Base-by-base conservation (phyloP, 441 rosid species). In the Populus hybrid region DNA sequence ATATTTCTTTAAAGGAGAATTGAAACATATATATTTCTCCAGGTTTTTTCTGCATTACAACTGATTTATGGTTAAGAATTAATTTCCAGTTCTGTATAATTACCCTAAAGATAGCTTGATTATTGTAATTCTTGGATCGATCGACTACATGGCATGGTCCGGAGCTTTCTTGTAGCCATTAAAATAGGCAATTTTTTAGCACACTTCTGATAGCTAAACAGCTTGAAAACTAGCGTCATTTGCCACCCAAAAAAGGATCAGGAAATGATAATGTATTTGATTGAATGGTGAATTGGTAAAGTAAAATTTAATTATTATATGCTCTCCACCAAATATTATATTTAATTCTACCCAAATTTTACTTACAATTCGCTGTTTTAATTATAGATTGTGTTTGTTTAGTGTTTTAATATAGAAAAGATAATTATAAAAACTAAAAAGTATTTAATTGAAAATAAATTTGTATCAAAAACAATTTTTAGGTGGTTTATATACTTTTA, bases 41-140 rank as follows among this genome's bases (percentile, higher is more conserved):
- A 53, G n/a, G 12, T 24, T 42, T 75, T 7, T 30, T 30, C 32
- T 26, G 18, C 6, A 72, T 69, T 59, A 40, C 70, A 26, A 67
- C 76, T 67, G 69, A 30, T 18, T 72, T 76, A 36, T 71, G 72
- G 79, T 71, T 76, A 57, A 34, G 28, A 30, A 30, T 30, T 30
- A 36, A 70, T 69, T 64, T 24, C 61, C 21, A 53, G 61, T 1
- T 53, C 61, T 53, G 61, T 30, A 3, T 67, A 72, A 23, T 69
- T n/a, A 65, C 30, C 74, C 50, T 18, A 67, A 72, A 72, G 19
- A 65, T 72, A 63, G 80, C n/a, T 16, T 53, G n/a, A 1, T 53
- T 1, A 9, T 65, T 65, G 68, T 65, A 6, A 9, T 24, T 53
- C 7, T 18, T 53, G 61, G 32, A 30, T 30, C 32, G 21, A 18